Percentiles rank a stretch among this genome's conserved stretches.
These are phyloP conservation scores for Puccinia horiana DNA, from an alignment of 1,284 basidiomycete species.

Conservation along the genomic window DNA sequence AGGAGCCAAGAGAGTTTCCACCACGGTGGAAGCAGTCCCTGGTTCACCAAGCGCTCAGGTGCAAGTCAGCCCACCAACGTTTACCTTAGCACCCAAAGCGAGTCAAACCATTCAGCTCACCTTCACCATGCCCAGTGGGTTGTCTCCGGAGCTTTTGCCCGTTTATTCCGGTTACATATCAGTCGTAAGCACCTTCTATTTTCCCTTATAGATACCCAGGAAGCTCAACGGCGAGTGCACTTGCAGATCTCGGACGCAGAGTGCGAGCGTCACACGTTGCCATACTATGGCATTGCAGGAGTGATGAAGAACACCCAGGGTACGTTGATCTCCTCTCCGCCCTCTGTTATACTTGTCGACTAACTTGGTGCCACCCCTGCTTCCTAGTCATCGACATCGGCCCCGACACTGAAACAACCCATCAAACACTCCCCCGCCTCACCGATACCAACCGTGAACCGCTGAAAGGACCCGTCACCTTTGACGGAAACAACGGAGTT, in stretches of 20 bases:
- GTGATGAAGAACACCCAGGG: constrained; percentile 27
- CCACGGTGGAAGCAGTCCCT: constrained; percentile 1
- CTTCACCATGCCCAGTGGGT: constrained; percentile 18
- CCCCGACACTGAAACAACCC: neutral
- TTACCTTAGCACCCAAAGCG: constrained; percentile 5
- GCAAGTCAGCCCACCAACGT: constrained; percentile 5
- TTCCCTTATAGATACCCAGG: neutral
- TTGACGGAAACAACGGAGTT: neutral
- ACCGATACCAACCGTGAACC: constrained; percentile 24
- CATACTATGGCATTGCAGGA: constrained; percentile 45
- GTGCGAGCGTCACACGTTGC: constrained; percentile 40
- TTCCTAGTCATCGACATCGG: constrained; percentile 26
- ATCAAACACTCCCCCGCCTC: constrained; percentile 18
- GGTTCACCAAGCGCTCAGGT: constrained; percentile 19
- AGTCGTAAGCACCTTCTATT: constrained; percentile 9
- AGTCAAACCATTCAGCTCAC: constrained; percentile 32
- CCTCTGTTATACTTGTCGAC: neutral
- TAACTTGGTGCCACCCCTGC: neutral
- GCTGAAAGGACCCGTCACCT: neutral
- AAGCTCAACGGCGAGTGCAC: neutral
- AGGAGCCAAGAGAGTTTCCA: constrained; percentile 4
- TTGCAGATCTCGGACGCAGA: constrained; percentile 43
- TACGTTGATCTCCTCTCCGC: neutral
- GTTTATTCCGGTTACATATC: constrained; percentile 45
- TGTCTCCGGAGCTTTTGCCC: constrained; percentile 14